Base-by-base conservation (phyloP, 2,329 filamentous ascomycete genomes). In the Ilyonectria robusta region DNA sequence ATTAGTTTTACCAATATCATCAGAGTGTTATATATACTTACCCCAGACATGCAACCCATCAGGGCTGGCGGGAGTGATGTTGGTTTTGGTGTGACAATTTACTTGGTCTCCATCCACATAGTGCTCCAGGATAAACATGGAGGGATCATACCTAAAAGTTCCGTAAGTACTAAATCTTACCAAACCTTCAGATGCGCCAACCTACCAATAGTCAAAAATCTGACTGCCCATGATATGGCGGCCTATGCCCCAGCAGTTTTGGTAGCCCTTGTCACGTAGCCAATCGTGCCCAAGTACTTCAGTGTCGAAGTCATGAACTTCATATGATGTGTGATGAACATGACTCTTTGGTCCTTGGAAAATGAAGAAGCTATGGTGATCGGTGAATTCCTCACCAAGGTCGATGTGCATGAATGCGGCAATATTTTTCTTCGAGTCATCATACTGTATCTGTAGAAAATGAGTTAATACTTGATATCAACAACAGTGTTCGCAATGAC, bases 291-390 rank as follows among this genome's bases (percentile, higher is more conserved):
- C 92, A 3, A 93, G 81, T 35, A 89, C 84, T 81, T 93, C 91
- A 8, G 88, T 88, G 75, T 94, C 91, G 72, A 92, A 92, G 77
- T 93, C 90, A 72, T 92, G 88, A 6, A 91, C 90, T 79, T 93
- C 92, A 70, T 91, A 93, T 3, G 85, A 88, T 19, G 87, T 87
- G 79, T 93, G 92, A 76, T 93, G 91, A 2, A 93, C 86, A 75
- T 91, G 88, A 66, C 77, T 81, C 58, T 81, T 77, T 46, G 80
- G 51, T 0, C 84, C 84, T 68, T 85, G 79, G 70, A 82, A 84
- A 69, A 87, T 81, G 78, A 87, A 87, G 78, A 87, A 86, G 62
- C 77, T 79, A 78, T 87, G 85, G 74, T 86, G 85, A 72, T 87
- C 85, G 40, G 86, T 84, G 55, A 81, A 76, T 42, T 85, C 79